Evolutionary conservation across 2,329 filamentous ascomycete genomes (phyloP).

Genomic region (Aureobasidium sp.): DNA sequence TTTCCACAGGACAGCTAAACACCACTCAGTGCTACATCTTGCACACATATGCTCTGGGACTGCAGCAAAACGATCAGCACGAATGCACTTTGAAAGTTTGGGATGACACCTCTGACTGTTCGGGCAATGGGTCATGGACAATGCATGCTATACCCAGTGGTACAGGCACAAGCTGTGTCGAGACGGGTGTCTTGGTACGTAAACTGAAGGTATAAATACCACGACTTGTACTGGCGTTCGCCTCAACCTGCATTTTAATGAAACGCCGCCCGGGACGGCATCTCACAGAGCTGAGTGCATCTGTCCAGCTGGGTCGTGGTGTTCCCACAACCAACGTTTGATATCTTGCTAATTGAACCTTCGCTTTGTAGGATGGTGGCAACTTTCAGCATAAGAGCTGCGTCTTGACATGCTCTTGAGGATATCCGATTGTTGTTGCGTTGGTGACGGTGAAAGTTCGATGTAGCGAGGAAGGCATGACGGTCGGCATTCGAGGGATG

Average conservation of each 20-base stretch:
- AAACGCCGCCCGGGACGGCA: too few relatives aligned
- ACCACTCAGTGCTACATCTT: conserved; percentile 18
- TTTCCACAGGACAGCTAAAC: conserved; percentile 17
- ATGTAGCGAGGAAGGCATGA: neutral
- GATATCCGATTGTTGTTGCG: neutral
- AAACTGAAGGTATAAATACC: too few relatives aligned
- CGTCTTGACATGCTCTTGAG: conserved; percentile 23
- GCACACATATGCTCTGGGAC: conserved; percentile 17
- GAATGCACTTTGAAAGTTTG: conserved; percentile 20
- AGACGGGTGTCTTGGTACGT: conserved; percentile 19
- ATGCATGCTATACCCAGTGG: conserved; percentile 12
- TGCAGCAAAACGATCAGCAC: conserved; percentile 18
- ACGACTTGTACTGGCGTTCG: too few relatives aligned
- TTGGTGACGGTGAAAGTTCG: neutral
- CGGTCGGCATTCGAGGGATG: neutral
- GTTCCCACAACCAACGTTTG: too few relatives aligned
- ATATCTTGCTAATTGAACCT: too few relatives aligned
- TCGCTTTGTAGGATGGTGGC: conserved; percentile 19
- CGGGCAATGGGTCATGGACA: conserved; percentile 11
- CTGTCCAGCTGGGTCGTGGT: too few relatives aligned
- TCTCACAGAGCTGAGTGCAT: too few relatives aligned
- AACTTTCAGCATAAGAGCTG: conserved; percentile 21
- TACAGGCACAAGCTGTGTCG: conserved; percentile 17
- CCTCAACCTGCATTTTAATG: too few relatives aligned
- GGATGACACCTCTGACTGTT: conserved; percentile 20